Conservation (phyloP, 768 basidiomycete genomes). For the Fibroporia radiculosa region DNA sequence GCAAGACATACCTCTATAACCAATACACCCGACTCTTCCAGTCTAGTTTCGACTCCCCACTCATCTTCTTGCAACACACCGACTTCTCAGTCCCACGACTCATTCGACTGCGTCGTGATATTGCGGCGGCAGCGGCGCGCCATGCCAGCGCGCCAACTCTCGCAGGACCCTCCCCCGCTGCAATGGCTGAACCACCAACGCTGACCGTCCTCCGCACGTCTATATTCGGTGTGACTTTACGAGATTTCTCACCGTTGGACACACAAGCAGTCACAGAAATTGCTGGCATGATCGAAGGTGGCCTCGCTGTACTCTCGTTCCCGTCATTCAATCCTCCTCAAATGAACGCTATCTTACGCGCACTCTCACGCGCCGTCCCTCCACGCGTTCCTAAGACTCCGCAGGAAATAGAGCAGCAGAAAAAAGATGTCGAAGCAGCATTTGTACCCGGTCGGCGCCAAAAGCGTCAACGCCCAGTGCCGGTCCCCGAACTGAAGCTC, state of each 20-base stretch:
- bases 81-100: conserved; percentile 67
- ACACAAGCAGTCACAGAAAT: conserved; percentile 40
- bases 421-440: conserved; percentile 46
- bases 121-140: conserved; percentile 41
- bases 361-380: conserved; percentile 61
- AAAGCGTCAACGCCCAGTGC: conserved; percentile 46
- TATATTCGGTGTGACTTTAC: conserved; percentile 71
- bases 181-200: conserved; percentile 15
- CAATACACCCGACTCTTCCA: conserved; percentile 71
- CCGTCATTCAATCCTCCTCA: conserved; percentile 68
- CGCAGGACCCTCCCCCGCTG: conserved; percentile 26
- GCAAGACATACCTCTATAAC: conserved; percentile 76
- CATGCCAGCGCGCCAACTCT: conserved; percentile 23
- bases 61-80: conserved; percentile 74
- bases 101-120: conserved; percentile 60
- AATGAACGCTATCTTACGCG: conserved; percentile 56
- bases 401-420: conserved; percentile 41
- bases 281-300: conserved; percentile 48
- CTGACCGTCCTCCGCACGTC: conserved; percentile 71
- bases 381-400: conserved; percentile 44
- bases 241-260: conserved; percentile 50
- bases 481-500: conserved; percentile 61
- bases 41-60: conserved; percentile 44
- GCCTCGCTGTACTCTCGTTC: conserved; percentile 57
- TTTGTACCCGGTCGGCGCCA: conserved; percentile 63